phyloP scores from a whole-genome alignment of 2,329 filamentous ascomycete genomes.

The Aspergillus quadricinctus region DNA sequence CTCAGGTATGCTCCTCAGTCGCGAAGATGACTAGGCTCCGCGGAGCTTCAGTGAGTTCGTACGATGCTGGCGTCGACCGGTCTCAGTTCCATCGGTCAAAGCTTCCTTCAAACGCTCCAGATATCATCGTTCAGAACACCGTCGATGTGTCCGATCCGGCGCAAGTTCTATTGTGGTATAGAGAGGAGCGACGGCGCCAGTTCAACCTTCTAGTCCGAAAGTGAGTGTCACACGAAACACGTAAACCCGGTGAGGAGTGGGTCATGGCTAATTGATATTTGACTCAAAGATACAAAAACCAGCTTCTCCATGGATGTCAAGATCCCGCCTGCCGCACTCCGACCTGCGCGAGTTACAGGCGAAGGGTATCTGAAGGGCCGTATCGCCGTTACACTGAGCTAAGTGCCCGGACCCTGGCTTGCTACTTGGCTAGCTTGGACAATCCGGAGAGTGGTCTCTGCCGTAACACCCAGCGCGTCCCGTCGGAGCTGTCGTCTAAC shows the following conservation, averaged over 20 bases:
- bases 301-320: slow-evolving; percentile 78
- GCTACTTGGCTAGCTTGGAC: slow-evolving; percentile 75
- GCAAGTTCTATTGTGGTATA: slow-evolving; percentile 35
- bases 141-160: slow-evolving; percentile 35
- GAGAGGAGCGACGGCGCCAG: slow-evolving; percentile 37
- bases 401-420: slow-evolving; percentile 75
- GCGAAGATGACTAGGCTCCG: slow-evolving; percentile 40
- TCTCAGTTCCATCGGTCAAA: slow-evolving; percentile 32
- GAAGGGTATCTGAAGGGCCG: slow-evolving; percentile 62
- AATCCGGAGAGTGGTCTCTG: slow-evolving; percentile 70
- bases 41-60: slow-evolving; percentile 35
- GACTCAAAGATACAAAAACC: slow-evolving; percentile 66
- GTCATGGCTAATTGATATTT: slow-evolving; percentile 5
- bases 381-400: slow-evolving; percentile 74
- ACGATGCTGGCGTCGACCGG: slow-evolving; percentile 26
- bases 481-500: slow-evolving; percentile 23
- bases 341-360: slow-evolving; percentile 76
- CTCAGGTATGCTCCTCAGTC: slow-evolving; percentile 24
- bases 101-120: slow-evolving; percentile 38
- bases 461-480: slow-evolving; percentile 37
- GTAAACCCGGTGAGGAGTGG: not conserved
- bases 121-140: slow-evolving; percentile 36
- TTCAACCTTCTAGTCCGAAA: slow-evolving; percentile 63
- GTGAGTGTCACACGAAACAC: slow-evolving; percentile 41
- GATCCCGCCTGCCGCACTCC: slow-evolving; percentile 64